Evolutionary conservation across 108 stramenopile species (phyloP).

Genomic region (Ochromonas danica): DNA sequence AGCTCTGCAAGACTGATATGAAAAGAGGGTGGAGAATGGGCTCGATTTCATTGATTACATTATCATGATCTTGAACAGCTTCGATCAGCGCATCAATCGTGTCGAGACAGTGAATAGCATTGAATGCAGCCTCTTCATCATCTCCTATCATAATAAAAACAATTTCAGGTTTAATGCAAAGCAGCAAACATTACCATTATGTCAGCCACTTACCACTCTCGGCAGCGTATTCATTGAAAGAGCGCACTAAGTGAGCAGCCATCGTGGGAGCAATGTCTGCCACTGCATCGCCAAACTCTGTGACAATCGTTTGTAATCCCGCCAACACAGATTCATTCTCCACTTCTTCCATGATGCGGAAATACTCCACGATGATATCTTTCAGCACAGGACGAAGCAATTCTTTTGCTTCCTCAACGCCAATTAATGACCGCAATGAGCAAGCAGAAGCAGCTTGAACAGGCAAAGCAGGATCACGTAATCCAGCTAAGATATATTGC

Average conservation of each 20-base stretch:
- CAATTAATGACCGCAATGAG: conserved; percentile 82
- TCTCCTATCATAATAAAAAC: conserved; percentile 59
- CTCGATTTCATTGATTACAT: conserved; percentile 76
- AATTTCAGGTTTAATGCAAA: neutral
- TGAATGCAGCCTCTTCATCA: conserved; percentile 89
- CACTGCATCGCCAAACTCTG: conserved; percentile 88
- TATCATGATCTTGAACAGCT: conserved; percentile 62
- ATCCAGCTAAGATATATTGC: conserved; percentile 56
- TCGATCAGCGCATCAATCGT: conserved; percentile 87
- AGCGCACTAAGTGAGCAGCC: conserved; percentile 76
- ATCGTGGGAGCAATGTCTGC: conserved; percentile 84
- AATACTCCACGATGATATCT: conserved; percentile 87
- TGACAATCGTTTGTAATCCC: conserved; percentile 69
- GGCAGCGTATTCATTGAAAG: conserved; percentile 79
- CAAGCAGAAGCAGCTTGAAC: conserved; percentile 90
- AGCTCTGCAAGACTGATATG: conserved; percentile 75
- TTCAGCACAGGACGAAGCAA: conserved; percentile 83
- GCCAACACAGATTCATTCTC: conserved; percentile 90
- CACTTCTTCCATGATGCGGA: conserved; percentile 95
- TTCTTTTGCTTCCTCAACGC: conserved; percentile 78
- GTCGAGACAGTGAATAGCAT: conserved; percentile 89
- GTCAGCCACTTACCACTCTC: conserved; percentile 68
- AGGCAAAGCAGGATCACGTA: conserved; percentile 88
- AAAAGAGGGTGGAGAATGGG: conserved; percentile 80
- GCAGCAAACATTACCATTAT: neutral